Evolutionary conservation across 2,329 filamentous ascomycete species (phyloP).

Genomic region (Fusarium siculi): DNA sequence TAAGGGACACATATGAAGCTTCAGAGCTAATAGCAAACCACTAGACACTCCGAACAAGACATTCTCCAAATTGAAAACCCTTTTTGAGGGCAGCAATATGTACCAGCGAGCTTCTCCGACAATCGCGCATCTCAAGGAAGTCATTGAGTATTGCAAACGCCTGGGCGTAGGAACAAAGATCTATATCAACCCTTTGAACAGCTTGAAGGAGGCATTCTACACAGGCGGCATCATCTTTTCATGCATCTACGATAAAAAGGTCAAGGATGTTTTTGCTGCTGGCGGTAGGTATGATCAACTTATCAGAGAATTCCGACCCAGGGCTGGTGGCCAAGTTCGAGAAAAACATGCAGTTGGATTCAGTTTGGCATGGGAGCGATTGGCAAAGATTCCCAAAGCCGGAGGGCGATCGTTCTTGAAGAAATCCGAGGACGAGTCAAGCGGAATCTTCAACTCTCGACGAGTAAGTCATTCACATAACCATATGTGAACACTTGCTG

Average conservation of each 20-base stretch:
- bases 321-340: slow-evolving; percentile 68
- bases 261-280: slow-evolving; percentile 87
- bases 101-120: slow-evolving; percentile 80
- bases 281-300: slow-evolving; percentile 93
- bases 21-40: slow-evolving; percentile 44
- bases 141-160: slow-evolving; percentile 79
- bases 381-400: slow-evolving; percentile 72
- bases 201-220: slow-evolving; percentile 93
- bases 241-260: slow-evolving; percentile 86
- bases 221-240: slow-evolving; percentile 87
- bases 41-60: slow-evolving; percentile 66
- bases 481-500: not conserved
- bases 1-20: not conserved
- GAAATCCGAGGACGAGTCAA: slow-evolving; percentile 72
- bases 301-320: slow-evolving; percentile 84
- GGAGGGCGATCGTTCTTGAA: slow-evolving; percentile 72
- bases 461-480: slow-evolving; percentile 60
- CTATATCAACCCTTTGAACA: slow-evolving; percentile 86
- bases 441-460: slow-evolving; percentile 67
- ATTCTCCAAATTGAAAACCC: slow-evolving; percentile 66
- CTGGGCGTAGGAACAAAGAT: slow-evolving; percentile 81
- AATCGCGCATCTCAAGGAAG: slow-evolving; percentile 82
- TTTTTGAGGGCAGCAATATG: slow-evolving; percentile 72
- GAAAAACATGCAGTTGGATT: slow-evolving; percentile 90
- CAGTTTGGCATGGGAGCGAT: slow-evolving; percentile 86